A percentile compares a stretch with the other conserved stretches of the same genome.
Conservation (phyloP, 805 yeast genomes). For the Starmerella kuoi region DNA sequence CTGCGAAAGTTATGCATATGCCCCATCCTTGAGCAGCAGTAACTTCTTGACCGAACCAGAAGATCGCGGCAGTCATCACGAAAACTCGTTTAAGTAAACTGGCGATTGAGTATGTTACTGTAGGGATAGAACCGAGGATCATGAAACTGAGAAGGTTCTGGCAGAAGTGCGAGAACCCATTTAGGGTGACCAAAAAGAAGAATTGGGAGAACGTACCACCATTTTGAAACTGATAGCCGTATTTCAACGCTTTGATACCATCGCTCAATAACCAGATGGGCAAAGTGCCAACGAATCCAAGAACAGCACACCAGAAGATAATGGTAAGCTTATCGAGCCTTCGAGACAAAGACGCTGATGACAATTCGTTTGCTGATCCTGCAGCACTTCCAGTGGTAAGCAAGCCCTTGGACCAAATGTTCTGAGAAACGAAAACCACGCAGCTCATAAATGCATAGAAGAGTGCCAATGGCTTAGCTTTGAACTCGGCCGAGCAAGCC, state of each 20-base stretch:
- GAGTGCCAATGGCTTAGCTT: conserved; percentile 49
- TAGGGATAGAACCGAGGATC: conserved; percentile 65
- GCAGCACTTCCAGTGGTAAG: conserved; percentile 36
- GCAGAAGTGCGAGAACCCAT: conserved; percentile 64
- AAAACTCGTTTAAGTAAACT: conserved; percentile 81
- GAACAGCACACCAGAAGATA: conserved; percentile 63
- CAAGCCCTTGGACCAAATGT: conserved; percentile 74
- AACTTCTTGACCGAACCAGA: conserved; percentile 41
- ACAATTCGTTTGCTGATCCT: conserved; percentile 2
- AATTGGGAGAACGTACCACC: conserved; percentile 33
- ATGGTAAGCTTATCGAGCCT: conserved; percentile 72
- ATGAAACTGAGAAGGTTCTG: conserved; percentile 77
- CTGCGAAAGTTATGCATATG: conserved; percentile 31
- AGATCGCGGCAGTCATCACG: conserved; percentile 64
- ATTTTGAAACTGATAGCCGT: conserved; percentile 16
- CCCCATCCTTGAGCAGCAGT: conserved; percentile 33
- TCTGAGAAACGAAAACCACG: conserved; percentile 69
- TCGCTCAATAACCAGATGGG: conserved; percentile 63
- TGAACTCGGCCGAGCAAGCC: conserved; percentile 34
- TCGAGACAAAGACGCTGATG: conserved; percentile 3
- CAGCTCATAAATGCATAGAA: conserved; percentile 55
- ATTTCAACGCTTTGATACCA: conserved; percentile 25
- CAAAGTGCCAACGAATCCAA: conserved; percentile 60
- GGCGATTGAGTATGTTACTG: conserved; percentile 78
- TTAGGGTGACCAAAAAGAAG: conserved; percentile 38